Evolutionary conservation across 2,329 filamentous ascomycete species (phyloP).

Genomic region (Parafenestella ontariensis): DNA sequence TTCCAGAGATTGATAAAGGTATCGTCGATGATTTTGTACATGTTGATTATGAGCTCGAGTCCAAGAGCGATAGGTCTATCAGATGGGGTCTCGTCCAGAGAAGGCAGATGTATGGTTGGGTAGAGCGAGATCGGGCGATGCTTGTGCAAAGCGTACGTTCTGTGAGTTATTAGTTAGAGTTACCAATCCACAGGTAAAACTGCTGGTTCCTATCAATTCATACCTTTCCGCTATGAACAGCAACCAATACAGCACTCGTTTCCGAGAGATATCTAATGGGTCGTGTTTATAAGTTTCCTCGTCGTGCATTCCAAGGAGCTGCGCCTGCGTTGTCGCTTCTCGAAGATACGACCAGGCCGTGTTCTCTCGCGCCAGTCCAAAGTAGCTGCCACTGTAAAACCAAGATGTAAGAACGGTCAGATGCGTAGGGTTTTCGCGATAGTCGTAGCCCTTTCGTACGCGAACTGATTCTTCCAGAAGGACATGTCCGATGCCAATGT

Average conservation of each 20-base stretch:
- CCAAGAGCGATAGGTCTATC: slow-evolving; percentile 64
- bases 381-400: slow-evolving; percentile 67
- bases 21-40: slow-evolving; percentile 69
- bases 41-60: slow-evolving; percentile 66
- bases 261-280: slow-evolving; percentile 60
- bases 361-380: slow-evolving; percentile 67
- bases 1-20: slow-evolving; percentile 71
- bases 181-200: not conserved
- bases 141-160: slow-evolving; percentile 68
- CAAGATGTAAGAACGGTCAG: slow-evolving; percentile 68
- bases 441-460: slow-evolving; percentile 64
- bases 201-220: not conserved
- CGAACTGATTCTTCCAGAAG: slow-evolving; percentile 66
- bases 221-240: slow-evolving; percentile 68
- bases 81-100: slow-evolving; percentile 57
- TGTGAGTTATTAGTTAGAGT: slow-evolving; percentile 36
- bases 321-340: slow-evolving; percentile 66
- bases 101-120: slow-evolving; percentile 64
- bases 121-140: slow-evolving; percentile 69
- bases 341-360: slow-evolving; percentile 69
- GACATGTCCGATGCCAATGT: slow-evolving; percentile 58
- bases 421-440: slow-evolving; percentile 63
- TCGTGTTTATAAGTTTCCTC: slow-evolving; percentile 62
- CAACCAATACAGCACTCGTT: slow-evolving; percentile 67
- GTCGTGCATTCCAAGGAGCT: slow-evolving; percentile 65